Conservation (phyloP, 2,329 filamentous ascomycete species). For the Talaromyces albobiverticillius region DNA sequence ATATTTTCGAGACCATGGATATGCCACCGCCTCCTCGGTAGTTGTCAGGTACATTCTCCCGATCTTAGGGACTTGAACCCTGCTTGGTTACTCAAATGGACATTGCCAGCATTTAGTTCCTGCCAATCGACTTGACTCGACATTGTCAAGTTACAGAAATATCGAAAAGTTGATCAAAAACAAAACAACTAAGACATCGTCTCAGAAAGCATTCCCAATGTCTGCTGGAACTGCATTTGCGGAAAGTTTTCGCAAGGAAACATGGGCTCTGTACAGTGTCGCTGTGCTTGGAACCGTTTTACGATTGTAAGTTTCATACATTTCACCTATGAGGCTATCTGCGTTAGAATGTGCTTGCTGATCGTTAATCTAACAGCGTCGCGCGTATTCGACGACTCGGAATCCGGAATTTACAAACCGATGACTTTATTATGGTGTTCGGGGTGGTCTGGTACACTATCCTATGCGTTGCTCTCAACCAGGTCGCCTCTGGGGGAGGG, state of each 20-base stretch:
- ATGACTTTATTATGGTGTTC: constrained; percentile 57
- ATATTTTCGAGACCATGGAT: too few relatives aligned
- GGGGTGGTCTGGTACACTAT: constrained; percentile 56
- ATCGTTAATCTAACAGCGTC: constrained; percentile 21
- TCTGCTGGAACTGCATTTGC: constrained; percentile 22
- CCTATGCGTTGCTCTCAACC: constrained; percentile 54
- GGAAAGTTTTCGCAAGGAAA: constrained; percentile 31
- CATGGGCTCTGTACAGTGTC: constrained; percentile 41
- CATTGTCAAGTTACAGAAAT: too few relatives aligned
- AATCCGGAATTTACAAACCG: constrained; percentile 50
- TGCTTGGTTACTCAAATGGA: too few relatives aligned
- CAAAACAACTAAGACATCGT: too few relatives aligned
- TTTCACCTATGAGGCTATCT: constrained; percentile 19
- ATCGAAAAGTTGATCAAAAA: neutral
- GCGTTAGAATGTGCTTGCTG: neutral
- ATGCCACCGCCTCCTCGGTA: too few relatives aligned
- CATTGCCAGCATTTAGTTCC: too few relatives aligned
- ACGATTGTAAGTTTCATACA: constrained; percentile 33
- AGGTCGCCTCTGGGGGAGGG: constrained; percentile 53
- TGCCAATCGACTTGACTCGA: too few relatives aligned
- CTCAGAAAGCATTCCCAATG: neutral
- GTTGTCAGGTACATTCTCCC: too few relatives aligned
- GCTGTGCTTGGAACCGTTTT: constrained; percentile 35
- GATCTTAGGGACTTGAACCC: too few relatives aligned
- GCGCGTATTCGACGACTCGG: constrained; percentile 44